Conservation (phyloP, 495 filamentous ascomycete species). For the Podospora conica region DNA sequence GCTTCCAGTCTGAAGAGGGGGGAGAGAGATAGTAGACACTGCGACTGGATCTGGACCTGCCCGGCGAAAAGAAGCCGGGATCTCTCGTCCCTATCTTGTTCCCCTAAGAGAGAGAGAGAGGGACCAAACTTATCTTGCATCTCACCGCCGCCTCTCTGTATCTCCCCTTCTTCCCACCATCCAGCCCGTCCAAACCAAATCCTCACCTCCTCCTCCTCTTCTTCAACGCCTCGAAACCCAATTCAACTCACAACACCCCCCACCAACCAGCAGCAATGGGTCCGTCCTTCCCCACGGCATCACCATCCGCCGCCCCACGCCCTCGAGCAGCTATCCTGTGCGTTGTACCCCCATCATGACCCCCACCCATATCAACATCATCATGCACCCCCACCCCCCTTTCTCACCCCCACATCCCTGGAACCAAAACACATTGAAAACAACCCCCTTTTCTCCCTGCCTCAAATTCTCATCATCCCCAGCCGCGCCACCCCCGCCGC, state of each 20-base stretch:
- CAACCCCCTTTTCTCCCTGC: background rate
- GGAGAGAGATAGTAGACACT: no score
- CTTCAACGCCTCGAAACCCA: background rate
- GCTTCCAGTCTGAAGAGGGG: background rate
- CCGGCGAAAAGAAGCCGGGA: background rate
- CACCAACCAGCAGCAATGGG: no score
- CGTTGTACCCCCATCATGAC: background rate
- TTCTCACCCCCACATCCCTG: background rate
- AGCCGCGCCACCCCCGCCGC: constrained; percentile 27
- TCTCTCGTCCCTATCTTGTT: background rate
- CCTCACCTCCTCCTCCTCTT: background rate
- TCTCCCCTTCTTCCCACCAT: no score
- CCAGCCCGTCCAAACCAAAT: background rate
- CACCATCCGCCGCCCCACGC: background rate
- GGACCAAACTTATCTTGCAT: background rate
- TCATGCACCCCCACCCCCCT: background rate
- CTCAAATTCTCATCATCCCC: background rate
- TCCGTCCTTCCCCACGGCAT: background rate
- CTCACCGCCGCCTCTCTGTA: background rate
- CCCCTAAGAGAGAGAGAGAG: no score
- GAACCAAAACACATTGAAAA: background rate
- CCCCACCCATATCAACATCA: background rate
- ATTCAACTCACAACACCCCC: background rate
- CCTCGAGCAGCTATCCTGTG: background rate
- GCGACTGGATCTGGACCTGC: background rate